Base-by-base conservation (phyloP, 1,284 basidiomycete genomes). In the Trametes sp. region DNA sequence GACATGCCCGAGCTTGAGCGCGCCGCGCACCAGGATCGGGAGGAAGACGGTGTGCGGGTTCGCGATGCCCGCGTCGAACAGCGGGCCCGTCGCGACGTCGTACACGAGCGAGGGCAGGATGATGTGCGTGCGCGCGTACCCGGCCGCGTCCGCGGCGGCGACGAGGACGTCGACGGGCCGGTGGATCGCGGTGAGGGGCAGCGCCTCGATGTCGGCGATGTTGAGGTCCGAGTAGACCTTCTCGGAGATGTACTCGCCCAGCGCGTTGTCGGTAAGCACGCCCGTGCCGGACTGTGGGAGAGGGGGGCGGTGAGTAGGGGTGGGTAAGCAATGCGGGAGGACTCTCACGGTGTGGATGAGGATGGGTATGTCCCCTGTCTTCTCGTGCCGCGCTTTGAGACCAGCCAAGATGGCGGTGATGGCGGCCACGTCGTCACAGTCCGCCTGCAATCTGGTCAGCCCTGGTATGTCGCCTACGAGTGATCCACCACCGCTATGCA, bases 281-380 rank as follows among this genome's bases (percentile, higher is more conserved):
- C 74, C 73, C 7, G 51, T 44, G 14, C 57, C 53, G 11, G 51
- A 55, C 52, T 56, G 28, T 6, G 13, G 4, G 11, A 23, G 29
- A 8, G 4, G 7, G 24, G 6, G 31, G 9, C 36, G 49, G n/a
- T n/a, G 31, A 33, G 2, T 19, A 13, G 8, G 14, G 35, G 35
- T 33, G 8, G 2, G 52, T 28, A 11, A 28, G 6, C 3, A 4
- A 23, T 8, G 14, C 35, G 31, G 41, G 41, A 5, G 5, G 13
- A 21, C 13, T 72, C 81, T 55, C 63, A 84, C 84, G 2, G 83
- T 85, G 69, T 86, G 82, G 45, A 86, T 84, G 31, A 83, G 74
- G 35, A 80, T 76, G 0, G 82, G 77, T 5, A 71, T 57, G 13
- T 73, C 77, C 4, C 81, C 81, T 8, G 76, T 79, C 33, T 69